Conservation (phyloP, 306 rosid genomes). For the Morella rubra region DNA sequence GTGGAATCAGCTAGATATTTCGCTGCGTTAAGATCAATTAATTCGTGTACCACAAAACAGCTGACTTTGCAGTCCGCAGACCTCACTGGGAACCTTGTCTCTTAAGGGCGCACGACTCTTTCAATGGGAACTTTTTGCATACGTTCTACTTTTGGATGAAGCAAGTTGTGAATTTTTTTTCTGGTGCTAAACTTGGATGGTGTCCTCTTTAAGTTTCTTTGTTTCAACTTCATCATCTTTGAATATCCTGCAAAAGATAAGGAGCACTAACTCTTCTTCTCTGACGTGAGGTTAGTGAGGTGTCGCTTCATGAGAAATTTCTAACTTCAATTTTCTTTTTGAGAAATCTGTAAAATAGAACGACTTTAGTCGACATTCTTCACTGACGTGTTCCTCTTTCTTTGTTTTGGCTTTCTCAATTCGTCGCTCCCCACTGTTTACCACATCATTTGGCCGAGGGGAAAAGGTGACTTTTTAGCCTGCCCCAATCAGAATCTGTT, state of each 20-base stretch:
- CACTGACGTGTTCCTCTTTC: conserved; percentile 9
- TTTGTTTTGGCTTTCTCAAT: background rate
- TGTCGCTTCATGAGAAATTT: conserved; percentile 1
- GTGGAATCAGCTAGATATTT: too few relatives aligned
- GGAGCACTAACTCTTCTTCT: conserved; percentile 8
- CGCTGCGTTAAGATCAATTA: too few relatives aligned
- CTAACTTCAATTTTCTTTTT: background rate
- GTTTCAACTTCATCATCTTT: background rate
- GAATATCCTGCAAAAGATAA: background rate
- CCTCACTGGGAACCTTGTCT: too few relatives aligned
- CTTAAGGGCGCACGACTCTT: too few relatives aligned
- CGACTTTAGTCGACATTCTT: conserved; percentile 12
- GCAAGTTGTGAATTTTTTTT: background rate
- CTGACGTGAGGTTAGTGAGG: background rate
- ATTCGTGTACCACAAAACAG: too few relatives aligned
- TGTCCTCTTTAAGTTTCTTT: background rate
- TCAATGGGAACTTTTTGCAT: too few relatives aligned
- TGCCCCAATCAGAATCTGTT: conserved; percentile 10
- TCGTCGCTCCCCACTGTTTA: background rate
- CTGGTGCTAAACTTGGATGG: background rate
- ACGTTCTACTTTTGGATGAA: too few relatives aligned
- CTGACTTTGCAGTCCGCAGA: too few relatives aligned
- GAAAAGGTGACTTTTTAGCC: conserved; percentile 22
- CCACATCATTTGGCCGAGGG: background rate
- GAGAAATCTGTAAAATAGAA: background rate